Base-by-base conservation (phyloP, 495 filamentous ascomycete species). In the Sordaria brevicollis region DNA sequence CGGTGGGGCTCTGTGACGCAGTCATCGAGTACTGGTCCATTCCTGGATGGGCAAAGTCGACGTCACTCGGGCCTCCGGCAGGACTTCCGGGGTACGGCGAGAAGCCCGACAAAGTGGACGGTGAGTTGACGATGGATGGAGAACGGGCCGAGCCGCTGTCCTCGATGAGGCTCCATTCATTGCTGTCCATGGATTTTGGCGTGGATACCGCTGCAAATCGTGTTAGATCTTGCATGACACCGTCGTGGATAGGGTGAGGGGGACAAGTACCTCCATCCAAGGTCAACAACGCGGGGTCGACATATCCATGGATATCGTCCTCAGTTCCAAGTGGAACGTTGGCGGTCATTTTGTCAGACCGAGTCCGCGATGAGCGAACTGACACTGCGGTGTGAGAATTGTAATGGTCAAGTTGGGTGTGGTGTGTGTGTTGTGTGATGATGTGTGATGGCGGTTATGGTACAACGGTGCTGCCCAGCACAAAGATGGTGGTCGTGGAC, bases 291-390 rank as follows among this genome's bases (percentile, higher is more conserved):
- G 0, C 9, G 21, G 49, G 49, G 11, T 57, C 11, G 2, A 57
- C 15, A 29, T 0, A 3, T 17, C 0, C 11, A 31, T 3, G 1
- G 11, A 15, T 15, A 5, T 5, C 49, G 4, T 1, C 11, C 11
- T 15, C 37, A 15, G 15, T 5, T 39, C 37, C 15, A 17, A 5
- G 6, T 31, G 11, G 21, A 15, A 29, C 5, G 11, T 5, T 13
- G 49, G 0, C 5, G 25, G 5, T 17, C 49, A 57, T 57, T 2
- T 11, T 13, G 49, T 31, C 25, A 57, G 21, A 57, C 2, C 0
- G 11, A 57, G 13, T 15, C 21, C 49, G 25, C 49, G 31, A 17
- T 31, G 25, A 5, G 15, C 37, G 13, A 15, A 39, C 2, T 11
- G 13, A 57, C 43, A 57, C 49, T 3, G 25, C 5, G 6, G 1